Evolutionary conservation across 1,139 yeast species (phyloP), one percentile per base, ranked within the genome.

Genomic region (Saccharomyces hybrid): DNA sequence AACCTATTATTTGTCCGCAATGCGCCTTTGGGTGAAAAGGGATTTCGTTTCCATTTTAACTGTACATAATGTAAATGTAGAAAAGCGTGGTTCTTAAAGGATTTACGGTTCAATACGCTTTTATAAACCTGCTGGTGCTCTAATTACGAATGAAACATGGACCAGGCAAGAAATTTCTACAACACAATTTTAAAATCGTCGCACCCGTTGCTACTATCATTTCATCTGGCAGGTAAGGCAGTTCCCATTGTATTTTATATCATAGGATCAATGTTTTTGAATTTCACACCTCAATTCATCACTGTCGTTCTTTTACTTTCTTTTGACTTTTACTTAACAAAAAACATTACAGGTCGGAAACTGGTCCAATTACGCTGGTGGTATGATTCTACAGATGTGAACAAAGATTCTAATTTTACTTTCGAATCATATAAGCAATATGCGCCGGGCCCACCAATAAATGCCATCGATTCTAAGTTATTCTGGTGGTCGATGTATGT

Each of bases 341-440:
- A 93, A 66, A 93, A 93, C 69, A 88, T 93, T 14, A 77, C 95
- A 14, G 99, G 99, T 0, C 76, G 98, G 57, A 77, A 88, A 53
- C 72, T 93, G 55, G 98, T 93, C 5, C 98, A 97, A 0, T 76
- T 93, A 59, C 78, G 99, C 61, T 91, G 97, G 96, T 90, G 96
- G 96, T 89, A 88, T 68, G 91, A 86, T 52, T 61, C 67, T 1
- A 58, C 66, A 1, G 58, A 64, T 5, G 53, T 59, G 11, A 59
- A 61, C 16, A 66, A 76, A 78, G 46, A 79, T 23, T 63, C 65
- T 5, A 38, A 20, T 13, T 66, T 69, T 51, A 64, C 61, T 23
- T 67, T 67, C 49, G 73, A 69, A 57, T 66, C 71, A 3, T 62
- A 63, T 52, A 69, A 69, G 53, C 68, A 68, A 53, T 67, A 64